Conservation (phyloP, 2,329 filamentous ascomycete genomes). For the Immersiporthe knoxdaviesiana region DNA sequence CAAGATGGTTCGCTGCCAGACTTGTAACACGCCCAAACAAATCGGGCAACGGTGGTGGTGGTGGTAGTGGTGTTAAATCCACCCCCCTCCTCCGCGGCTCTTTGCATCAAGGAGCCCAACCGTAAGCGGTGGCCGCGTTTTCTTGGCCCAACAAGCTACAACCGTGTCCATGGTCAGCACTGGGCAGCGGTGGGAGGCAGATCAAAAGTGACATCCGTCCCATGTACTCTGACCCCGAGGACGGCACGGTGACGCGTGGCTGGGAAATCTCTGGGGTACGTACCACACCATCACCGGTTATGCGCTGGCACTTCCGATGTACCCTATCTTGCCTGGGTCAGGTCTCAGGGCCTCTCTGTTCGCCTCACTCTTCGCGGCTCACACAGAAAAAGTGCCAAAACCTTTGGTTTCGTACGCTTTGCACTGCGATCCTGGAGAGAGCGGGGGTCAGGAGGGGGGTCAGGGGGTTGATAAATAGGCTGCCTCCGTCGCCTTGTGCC, state of each 20-base stretch:
- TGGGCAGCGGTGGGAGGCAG: not conserved
- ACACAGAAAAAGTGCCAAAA: not conserved
- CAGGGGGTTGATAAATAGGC: not conserved
- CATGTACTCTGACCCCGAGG: not conserved
- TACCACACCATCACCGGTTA: not conserved
- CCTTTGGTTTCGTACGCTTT: not conserved
- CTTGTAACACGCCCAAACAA: not conserved
- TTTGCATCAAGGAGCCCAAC: not conserved
- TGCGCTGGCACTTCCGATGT: not conserved
- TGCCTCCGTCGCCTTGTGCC: constrained; percentile 2
- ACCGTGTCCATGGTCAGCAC: not conserved
- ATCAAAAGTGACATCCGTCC: not conserved
- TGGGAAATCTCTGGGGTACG: not conserved
- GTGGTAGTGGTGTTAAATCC: not conserved
- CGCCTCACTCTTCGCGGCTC: not conserved
- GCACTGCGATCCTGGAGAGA: constrained; percentile 10
- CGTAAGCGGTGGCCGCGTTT: not conserved
- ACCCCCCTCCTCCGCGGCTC: not conserved
- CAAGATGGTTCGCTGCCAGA: not conserved
- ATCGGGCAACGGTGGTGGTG: not conserved
- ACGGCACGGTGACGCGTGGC: not conserved
- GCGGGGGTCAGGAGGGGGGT: too few species aligned
- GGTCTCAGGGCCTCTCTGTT: not conserved
- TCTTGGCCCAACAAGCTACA: constrained; percentile 3
- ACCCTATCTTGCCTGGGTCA: not conserved